A percentile compares a stretch with the other conserved stretches of the same genome.
These are phyloP conservation scores for Blastobotrys arbuscula DNA, from an alignment of 1,139 yeast genomes.

Conservation along the genomic window DNA sequence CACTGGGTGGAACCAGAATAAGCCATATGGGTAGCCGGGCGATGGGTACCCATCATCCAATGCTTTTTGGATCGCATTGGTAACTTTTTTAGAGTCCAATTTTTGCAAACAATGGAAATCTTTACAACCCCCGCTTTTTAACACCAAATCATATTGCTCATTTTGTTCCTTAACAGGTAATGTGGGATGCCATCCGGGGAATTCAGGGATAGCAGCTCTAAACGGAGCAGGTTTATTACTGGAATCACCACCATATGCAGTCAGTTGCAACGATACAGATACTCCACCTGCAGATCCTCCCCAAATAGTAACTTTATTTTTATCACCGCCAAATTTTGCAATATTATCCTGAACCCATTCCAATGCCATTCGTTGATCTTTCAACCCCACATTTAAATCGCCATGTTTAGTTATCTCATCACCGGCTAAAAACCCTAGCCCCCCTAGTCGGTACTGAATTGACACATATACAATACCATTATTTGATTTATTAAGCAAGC, in stretches of 20 bases:
- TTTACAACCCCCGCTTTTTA: constrained; percentile 10
- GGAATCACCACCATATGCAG: constrained; percentile 23
- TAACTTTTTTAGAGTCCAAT: constrained; percentile 4
- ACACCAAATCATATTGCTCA: constrained; percentile 6
- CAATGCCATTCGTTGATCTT: constrained; percentile 36
- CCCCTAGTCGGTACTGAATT: constrained; percentile 34
- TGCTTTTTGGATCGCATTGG: constrained; percentile 4
- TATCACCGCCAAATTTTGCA: constrained; percentile 37
- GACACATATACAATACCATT: constrained; percentile 29
- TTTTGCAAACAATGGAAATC: constrained; percentile 13
- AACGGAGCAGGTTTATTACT: constrained; percentile 2
- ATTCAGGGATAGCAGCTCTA: constrained; percentile 13
- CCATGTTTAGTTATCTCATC: constrained; percentile 23
- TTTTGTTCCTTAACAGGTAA: constrained; percentile 9
- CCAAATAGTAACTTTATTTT: constrained; percentile 32
- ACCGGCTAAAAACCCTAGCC: constrained; percentile 32
- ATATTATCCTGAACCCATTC: constrained; percentile 37
- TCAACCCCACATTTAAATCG: constrained; percentile 29
- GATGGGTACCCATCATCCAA: constrained; percentile 1
- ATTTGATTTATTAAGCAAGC: constrained; percentile 22
- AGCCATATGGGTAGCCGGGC: constrained; percentile 17
- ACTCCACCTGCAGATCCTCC: constrained; percentile 40
- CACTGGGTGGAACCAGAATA: constrained; percentile 16
- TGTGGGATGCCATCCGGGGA: constrained; percentile 10
- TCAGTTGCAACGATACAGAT: constrained; percentile 30